Evolutionary conservation across 2,329 filamentous ascomycete species (phyloP), one percentile per base, ranked within the genome.

Genomic region (Paecilomyces niveus): DNA sequence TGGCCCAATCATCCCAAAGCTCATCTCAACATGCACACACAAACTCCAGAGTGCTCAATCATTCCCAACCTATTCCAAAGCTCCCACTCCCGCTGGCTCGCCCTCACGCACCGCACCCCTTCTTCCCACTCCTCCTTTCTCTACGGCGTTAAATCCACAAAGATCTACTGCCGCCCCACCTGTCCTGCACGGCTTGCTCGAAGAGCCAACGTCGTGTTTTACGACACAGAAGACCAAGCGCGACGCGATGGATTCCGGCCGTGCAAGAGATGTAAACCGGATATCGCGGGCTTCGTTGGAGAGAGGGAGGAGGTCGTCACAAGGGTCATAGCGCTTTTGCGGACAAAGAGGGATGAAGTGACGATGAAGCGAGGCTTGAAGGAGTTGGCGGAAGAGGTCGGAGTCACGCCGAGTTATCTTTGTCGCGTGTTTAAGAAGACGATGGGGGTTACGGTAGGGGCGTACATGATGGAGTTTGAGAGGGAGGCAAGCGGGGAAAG

Each of bases 101-200:
- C 26, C 26, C 26, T 29, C 26, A 29, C 26, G 26, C 4, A 29
- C 26, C 26, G 26, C 26, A 29, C 4, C 26, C 26, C 26, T 29
- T 29, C 26, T 7, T 5, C 26, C 26, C 26, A 29, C 26, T 29
- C 26, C 2, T 5, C 71, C 15, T 83, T 83, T 68, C 69, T 82
- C 54, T 82, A 82, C 68, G 70, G 72, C n/a, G 80, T 82, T 26
- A 75, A 71, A 56, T 77, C 77, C 3, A 81, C 80, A 3, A 72
- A 69, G 24, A 79, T 81, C 53, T 87, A 84, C 71, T 87, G 85
- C 68, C 79, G 84, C 1, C 84, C 85, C 1, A 83, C 79, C 21
- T 88, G 85, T 67, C 80, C 81, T 15, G 83, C 83, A 1, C 79
- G 85, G 0, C 79, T 87, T 11, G 83, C 85, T 1, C 79, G 84